Conservation (phyloP, 129 eudicot species). For the Deinandra increscens region DNA sequence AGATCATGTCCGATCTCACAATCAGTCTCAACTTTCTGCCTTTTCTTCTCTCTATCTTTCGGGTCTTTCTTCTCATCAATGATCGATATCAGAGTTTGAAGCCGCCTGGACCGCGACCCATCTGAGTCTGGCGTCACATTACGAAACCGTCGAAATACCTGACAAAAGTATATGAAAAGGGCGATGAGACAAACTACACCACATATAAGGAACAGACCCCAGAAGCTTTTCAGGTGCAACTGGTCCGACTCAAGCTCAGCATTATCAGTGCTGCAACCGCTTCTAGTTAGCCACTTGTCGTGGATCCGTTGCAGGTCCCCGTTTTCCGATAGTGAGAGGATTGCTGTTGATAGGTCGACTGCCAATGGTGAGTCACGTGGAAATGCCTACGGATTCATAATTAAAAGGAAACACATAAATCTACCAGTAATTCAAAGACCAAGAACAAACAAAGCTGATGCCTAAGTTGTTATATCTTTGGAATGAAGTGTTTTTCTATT, state of each 20-base stretch:
- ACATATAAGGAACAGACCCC: slow-evolving; percentile 79
- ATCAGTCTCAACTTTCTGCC: slow-evolving; percentile 59
- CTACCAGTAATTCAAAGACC: neutral
- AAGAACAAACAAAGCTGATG: too few species aligned
- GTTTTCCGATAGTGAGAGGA: slow-evolving; percentile 68
- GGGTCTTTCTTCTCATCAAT: slow-evolving; percentile 71
- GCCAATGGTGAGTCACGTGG: slow-evolving; percentile 91
- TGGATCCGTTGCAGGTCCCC: slow-evolving; percentile 89
- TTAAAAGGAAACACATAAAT: neutral
- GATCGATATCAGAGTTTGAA: slow-evolving; percentile 54
- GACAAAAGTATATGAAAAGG: slow-evolving; percentile 56
- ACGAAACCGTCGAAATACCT: slow-evolving; percentile 44
- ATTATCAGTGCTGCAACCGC: slow-evolving; percentile 59
- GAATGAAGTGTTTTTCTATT: too few species aligned
- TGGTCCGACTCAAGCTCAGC: slow-evolving; percentile 69
- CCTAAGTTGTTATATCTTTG: too few species aligned
- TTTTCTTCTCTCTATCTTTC: slow-evolving; percentile 43
- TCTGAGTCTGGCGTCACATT: slow-evolving; percentile 30
- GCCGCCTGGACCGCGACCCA: slow-evolving; percentile 48
- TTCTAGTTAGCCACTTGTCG: slow-evolving; percentile 77
- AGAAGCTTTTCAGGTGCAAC: slow-evolving; percentile 75
- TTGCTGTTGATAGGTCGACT: slow-evolving; percentile 77
- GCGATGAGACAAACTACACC: slow-evolving; percentile 72
- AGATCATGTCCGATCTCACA: slow-evolving; percentile 35
- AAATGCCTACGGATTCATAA: slow-evolving; percentile 52